Evolutionary conservation across 768 basidiomycete species (phyloP), one percentile per base, ranked within the genome.

Genomic region (Omphalotus guepiniiformis): DNA sequence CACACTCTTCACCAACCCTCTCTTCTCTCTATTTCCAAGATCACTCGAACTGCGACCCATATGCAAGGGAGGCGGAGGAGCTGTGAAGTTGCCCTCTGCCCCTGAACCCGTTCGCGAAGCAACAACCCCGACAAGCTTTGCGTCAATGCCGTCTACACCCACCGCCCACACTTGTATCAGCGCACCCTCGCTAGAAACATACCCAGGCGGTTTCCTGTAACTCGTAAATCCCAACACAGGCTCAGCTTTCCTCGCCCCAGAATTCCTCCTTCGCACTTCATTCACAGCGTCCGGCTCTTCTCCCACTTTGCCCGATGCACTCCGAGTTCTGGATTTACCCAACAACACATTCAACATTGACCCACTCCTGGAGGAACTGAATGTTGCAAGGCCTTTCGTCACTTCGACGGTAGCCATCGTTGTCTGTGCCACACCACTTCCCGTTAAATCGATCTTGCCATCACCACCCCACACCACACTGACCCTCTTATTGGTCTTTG

Each of bases 111-210:
- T 9, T 28, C 45, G 21, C 3, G 45, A 36, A 39, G 50, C 55
- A 18, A 41, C 30, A 23, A 80, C 75, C 6, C 77, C 75, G 9
- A 89, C 77, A 50, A 92, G 70, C 44, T 79, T 71, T 5, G 72
- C 74, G 66, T 95, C 93, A 5, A 85, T 67, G 12, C 75, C 72
- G 55, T 95, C 92, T 35, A 95, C 63, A 2, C 82, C 91, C 1
- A 92, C 89, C n/a, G 85, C 89, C 74, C 87, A 91, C 3, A 96
- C 87, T 60, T 93, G 91, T 5, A 96, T 82, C 19, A 96, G 72
- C 13, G 93, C 78, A 47, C 85, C 75, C 22, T 74, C 71, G 38
- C 79, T 72, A 0, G 83, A 78, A 8, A 94, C 81, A 57, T 83
- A 82, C 11, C 70, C 70, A 0, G 93, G 93, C 11, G 93, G 90